Base-by-base conservation (phyloP, 176 grass and related monocot genomes). In the Thinopyrum elongatum region DNA sequence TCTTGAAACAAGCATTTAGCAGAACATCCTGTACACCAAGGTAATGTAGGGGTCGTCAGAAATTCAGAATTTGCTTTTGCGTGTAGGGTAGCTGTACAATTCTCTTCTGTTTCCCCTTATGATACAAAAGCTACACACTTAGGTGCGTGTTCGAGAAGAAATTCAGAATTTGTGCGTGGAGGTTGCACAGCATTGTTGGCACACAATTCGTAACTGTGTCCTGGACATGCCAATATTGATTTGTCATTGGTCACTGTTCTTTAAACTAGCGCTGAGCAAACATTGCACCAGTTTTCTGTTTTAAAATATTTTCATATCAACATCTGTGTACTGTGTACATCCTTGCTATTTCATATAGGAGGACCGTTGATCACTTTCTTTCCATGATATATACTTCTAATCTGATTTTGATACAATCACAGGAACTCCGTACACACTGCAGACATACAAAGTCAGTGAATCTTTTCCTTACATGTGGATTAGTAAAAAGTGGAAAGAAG, bases 401-500 rank as follows among this genome's bases (percentile, higher is more conserved):
- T 47, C 28, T 75, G 13, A 26, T 28, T 39, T 7, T 79, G 10
- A 44, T 44, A 46, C 61, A 85, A 76, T 51, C 84, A 30, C 84
- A 93, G 94, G 94, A 80, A 93, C 86, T 59, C 22, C 86, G 4
- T 95, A 85, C 59, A 91, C 89, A 27, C 89, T 90, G 58, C 94
- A 97, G 68, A 85, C 94, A 14, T 97, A 90, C 76, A 97, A 94
- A 94, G 94, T 97, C 28, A 92, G 94, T 41, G 87, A 94, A 82
- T 90, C 70, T 58, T 94, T 94, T 88, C 92, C 94, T 79, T 94
- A 92, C 70, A 90, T 87, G 65, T 97, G 94, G 92, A 97, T 97
- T 33, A 94, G 90, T 76, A 94, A 90, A 80, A 92, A 92, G 25
- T 97, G 94, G 94, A 94, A 90, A 86, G 94, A 97, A 94, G 92